Evolutionary conservation across 257 asterid species (phyloP).

Genomic region (Marsdenia floribunda): DNA sequence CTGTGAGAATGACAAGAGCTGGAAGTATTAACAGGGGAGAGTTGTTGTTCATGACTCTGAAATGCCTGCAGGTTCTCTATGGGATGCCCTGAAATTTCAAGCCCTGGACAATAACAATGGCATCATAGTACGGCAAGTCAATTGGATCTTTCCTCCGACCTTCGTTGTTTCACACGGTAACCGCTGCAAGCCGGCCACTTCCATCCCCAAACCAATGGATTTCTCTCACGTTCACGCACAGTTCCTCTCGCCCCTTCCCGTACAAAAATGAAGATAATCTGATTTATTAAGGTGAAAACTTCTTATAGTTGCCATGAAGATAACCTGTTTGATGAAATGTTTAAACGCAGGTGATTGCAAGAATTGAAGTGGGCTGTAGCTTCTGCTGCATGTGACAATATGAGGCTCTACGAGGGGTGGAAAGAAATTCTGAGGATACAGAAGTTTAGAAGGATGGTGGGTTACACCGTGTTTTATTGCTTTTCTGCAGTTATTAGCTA

Average conservation of each 20-base stretch:
- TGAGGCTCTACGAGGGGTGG: constrained; percentile 53
- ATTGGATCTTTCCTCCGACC: not conserved
- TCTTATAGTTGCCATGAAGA: not conserved
- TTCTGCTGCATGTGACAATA: constrained; percentile 7
- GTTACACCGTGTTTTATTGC: constrained; percentile 72
- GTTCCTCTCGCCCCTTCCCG: not conserved
- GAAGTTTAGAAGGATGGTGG: constrained; percentile 75
- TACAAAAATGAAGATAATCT: not conserved
- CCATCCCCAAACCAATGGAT: not conserved
- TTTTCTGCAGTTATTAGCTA: constrained; percentile 57
- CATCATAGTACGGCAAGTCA: constrained; percentile 55
- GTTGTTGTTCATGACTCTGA: constrained; percentile 41
- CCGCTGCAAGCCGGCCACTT: not conserved
- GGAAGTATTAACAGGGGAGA: constrained; percentile 41
- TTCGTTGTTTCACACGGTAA: not conserved
- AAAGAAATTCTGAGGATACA: constrained; percentile 74
- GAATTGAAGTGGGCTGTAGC: not conserved
- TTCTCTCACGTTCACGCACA: not conserved
- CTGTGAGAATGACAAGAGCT: constrained; percentile 23
- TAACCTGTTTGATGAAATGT: constrained; percentile 38
- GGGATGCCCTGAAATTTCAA: constrained; percentile 37
- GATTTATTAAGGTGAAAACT: not conserved
- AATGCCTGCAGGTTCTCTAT: constrained; percentile 59
- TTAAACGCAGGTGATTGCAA: constrained; percentile 19
- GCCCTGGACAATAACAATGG: constrained; percentile 45